Evolutionary conservation across 2,329 filamentous ascomycete species (phyloP), one percentile per base, ranked within the genome.

Genomic region (Myriosclerotinia scirpicola): DNA sequence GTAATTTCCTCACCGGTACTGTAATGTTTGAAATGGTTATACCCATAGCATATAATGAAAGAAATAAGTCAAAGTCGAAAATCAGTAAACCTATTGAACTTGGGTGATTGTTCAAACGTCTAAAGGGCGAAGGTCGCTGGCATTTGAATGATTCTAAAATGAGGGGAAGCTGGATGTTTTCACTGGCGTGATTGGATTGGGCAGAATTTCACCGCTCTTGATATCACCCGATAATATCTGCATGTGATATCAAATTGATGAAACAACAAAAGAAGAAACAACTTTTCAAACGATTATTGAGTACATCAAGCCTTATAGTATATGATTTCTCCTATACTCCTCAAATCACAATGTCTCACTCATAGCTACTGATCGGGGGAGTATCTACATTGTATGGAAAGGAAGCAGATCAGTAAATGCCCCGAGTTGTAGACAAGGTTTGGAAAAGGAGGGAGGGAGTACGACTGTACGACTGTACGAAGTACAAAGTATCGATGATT

Each of bases 151-250:
- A 34, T 26, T 56, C 14, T 34, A 34, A 48, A 34, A 48, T 59
- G 56, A 59, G 56, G 56, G 56, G 56, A 48, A 59, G 30, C 42
- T 48, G 14, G 56, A 34, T 15, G 20, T 48, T 59, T 59, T 59
- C 40, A 36, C 26, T 48, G 48, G 42, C 12, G 11, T 59, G 42
- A 59, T 59, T 59, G 56, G 42, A 22, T 59, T 4, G 26, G 56
- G 56, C 56, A 59, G 56, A 48, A 59, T 15, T 59, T 59, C 56
- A 59, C 56, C 56, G 56, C 56, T 38, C 3, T 46, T 22, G 20
- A 1, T 48, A 22, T 48, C 44, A 56, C 38, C 54, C 22, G 54
- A 44, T 56, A 42, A 30, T 56, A 3, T 11, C 4, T 34, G 30
- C 30, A 34, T 34, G 30, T 34, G 30, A 34, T 26, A 26, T n/a